phyloP scores from a whole-genome alignment of 352 stramenopile genomes.

The Globisporangium mamillatum region DNA sequence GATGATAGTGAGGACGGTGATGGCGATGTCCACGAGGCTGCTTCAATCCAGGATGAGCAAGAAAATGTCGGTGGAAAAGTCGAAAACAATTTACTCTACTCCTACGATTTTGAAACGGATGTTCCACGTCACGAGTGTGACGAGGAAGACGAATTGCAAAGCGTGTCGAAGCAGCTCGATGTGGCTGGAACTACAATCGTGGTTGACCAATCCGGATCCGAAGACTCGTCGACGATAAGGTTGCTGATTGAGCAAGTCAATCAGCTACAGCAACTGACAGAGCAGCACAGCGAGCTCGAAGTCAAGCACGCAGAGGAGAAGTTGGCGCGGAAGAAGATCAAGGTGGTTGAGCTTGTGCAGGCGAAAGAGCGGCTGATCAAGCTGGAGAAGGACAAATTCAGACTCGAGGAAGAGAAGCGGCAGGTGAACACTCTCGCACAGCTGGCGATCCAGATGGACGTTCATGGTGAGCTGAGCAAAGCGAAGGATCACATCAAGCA shows the following conservation, averaged over 20 bases:
- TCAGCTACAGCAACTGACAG: constrained; percentile 14
- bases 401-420: constrained; percentile 35
- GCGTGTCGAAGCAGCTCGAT: constrained; percentile 2
- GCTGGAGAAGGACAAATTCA: constrained; percentile 31
- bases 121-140: not conserved
- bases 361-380: constrained; percentile 34
- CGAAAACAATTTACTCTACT: not conserved
- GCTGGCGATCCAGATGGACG: constrained; percentile 34
- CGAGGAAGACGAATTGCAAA: not conserved
- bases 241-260: constrained; percentile 35
- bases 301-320: constrained; percentile 18
- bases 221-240: constrained; percentile 55
- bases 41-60: not conserved
- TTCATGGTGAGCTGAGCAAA: constrained; percentile 23
- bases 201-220: constrained; percentile 28
- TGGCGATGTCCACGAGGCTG: not conserved
- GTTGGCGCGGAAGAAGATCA: constrained; percentile 41
- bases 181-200: not conserved
- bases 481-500: constrained; percentile 31
- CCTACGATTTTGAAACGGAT: constrained; percentile 11
- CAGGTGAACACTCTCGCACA: constrained; percentile 41
- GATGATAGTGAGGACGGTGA: not conserved
- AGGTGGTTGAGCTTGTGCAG: constrained; percentile 33
- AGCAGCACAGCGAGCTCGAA: constrained; percentile 4
- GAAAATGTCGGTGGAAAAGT: not conserved